Conservation (phyloP, 164 flowering plant genomes). For the Echeveria elegans region DNA sequence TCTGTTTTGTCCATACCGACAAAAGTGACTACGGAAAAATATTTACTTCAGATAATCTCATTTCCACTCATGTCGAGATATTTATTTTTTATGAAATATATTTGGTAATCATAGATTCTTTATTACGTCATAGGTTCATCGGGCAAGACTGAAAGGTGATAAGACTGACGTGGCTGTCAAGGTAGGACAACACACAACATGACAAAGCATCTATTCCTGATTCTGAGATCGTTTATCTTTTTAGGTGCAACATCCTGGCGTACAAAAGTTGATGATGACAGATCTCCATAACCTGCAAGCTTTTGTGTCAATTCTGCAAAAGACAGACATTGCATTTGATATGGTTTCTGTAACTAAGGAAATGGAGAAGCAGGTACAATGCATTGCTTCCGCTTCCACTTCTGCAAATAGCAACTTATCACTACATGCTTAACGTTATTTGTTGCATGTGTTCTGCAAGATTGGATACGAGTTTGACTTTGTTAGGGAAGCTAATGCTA, state of each 20-base stretch:
- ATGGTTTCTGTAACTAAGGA: slow-evolving; percentile 74
- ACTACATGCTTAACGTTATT: background rate
- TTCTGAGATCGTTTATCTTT: slow-evolving; percentile 12
- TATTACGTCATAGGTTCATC: slow-evolving; percentile 59
- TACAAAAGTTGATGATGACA: slow-evolving; percentile 87
- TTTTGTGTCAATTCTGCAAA: slow-evolving; percentile 82
- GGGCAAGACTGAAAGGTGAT: slow-evolving; percentile 76
- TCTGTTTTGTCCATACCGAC: too few species aligned
- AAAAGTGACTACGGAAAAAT: too few species aligned
- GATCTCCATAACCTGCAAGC: slow-evolving; percentile 90
- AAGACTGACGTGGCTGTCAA: slow-evolving; percentile 81
- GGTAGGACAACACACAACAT: slow-evolving; percentile 33
- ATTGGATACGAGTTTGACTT: slow-evolving; percentile 96
- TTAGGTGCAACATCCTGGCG: slow-evolving; percentile 98
- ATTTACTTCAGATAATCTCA: background rate
- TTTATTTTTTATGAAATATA: background rate
- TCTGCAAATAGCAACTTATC: background rate
- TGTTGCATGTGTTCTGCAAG: slow-evolving; percentile 23
- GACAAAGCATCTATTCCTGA: background rate
- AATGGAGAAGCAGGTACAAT: slow-evolving; percentile 85
- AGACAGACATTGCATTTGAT: slow-evolving; percentile 84
- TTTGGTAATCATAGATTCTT: background rate
- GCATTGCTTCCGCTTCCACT: background rate
- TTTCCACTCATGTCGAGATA: background rate
- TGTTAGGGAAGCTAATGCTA: slow-evolving; percentile 77